A percentile compares a stretch with the other conserved stretches of the same genome.
phyloP scores from a whole-genome alignment of 192 early-diverging fungal genomes.

The Diversispora eburnea region DNA sequence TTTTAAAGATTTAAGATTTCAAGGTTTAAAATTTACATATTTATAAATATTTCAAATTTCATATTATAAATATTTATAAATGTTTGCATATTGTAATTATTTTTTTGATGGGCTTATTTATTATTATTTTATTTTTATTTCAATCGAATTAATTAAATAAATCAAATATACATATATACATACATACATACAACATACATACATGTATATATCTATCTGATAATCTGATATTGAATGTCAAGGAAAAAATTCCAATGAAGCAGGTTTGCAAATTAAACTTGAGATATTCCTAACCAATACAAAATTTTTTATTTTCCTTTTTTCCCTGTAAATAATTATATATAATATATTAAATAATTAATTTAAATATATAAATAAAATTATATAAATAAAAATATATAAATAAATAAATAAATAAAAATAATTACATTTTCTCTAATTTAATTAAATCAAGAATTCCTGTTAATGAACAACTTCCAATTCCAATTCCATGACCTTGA shows the following conservation, averaged over 20 bases:
- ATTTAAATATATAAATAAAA: background rate
- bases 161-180: too few relatives aligned
- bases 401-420: background rate
- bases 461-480: conserved; percentile 57
- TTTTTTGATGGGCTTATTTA: too few relatives aligned
- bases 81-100: too few relatives aligned
- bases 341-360: background rate
- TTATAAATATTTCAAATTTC: too few relatives aligned
- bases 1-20: too few relatives aligned
- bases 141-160: too few relatives aligned
- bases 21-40: too few relatives aligned
- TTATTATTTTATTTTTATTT: too few relatives aligned
- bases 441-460: conserved; percentile 46
- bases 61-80: too few relatives aligned
- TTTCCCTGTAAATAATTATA: background rate
- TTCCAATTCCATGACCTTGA: conserved; percentile 56
- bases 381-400: background rate
- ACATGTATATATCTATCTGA: too few relatives aligned
- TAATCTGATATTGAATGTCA: too few relatives aligned
- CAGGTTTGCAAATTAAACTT: conserved; percentile 15
- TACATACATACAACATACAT: too few relatives aligned
- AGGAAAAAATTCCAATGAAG: conserved; percentile 13
- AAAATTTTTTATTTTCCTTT: conserved; percentile 19
- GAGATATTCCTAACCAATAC: conserved; percentile 25
- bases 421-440: conserved; percentile 35